Conservation (phyloP, 2,329 filamentous ascomycete species). For the Venturiaceae sp. region DNA sequence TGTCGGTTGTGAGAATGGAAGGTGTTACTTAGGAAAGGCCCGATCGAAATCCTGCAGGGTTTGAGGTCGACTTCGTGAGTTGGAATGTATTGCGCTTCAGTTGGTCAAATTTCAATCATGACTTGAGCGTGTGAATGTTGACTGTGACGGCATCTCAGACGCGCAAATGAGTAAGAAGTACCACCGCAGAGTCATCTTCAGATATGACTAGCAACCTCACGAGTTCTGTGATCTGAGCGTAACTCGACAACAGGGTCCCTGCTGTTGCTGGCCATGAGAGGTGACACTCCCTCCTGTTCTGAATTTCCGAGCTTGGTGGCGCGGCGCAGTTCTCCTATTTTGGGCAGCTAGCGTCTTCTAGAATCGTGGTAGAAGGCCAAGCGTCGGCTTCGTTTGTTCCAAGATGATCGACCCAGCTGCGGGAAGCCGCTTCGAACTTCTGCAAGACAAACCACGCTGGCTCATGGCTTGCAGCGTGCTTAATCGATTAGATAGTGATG, state of each 20-base stretch:
- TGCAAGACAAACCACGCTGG: background rate
- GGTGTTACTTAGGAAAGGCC: no score
- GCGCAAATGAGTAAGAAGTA: background rate
- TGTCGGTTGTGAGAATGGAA: no score
- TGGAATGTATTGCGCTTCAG: background rate
- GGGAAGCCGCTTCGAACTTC: background rate
- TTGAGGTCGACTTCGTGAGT: no score
- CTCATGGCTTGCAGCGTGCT: background rate
- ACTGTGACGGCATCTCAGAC: background rate
- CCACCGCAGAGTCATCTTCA: background rate
- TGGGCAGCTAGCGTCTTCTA: background rate
- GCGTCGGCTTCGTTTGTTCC: background rate
- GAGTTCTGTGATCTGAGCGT: background rate
- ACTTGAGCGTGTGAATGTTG: background rate
- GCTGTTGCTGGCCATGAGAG: background rate
- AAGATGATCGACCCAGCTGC: background rate
- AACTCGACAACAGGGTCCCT: background rate
- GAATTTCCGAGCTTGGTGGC: background rate
- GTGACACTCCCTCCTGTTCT: background rate
- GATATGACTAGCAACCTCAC: background rate
- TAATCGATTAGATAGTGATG: background rate
- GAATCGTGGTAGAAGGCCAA: background rate
- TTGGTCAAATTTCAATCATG: background rate
- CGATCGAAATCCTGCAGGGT: no score
- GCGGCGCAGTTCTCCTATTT: background rate